A percentile compares a stretch with the other conserved stretches of the same genome.
phyloP scores from a whole-genome alignment of 495 filamentous ascomycete species.

The Xylaria longipes region DNA sequence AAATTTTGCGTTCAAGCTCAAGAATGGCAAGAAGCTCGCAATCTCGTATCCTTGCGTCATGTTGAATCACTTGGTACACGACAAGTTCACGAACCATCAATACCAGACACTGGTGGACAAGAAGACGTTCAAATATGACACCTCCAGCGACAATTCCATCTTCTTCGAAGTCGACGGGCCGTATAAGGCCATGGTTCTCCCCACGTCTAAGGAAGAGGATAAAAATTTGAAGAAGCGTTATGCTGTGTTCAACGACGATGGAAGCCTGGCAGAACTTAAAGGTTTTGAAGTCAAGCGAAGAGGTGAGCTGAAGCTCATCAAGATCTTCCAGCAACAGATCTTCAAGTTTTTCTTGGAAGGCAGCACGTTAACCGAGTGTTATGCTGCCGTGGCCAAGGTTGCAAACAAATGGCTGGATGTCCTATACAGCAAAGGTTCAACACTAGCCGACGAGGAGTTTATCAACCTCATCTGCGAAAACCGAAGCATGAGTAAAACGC shows the following conservation, averaged over 20 bases:
- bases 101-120: slow-evolving; percentile 89
- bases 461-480: slow-evolving; percentile 99
- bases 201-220: slow-evolving; percentile 97
- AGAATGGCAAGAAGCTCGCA: slow-evolving; percentile 91
- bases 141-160: slow-evolving; percentile 96
- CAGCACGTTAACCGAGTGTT: slow-evolving; percentile 82
- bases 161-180: slow-evolving; percentile 99
- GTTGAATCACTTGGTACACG: slow-evolving; percentile 98
- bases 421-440: slow-evolving; percentile 81
- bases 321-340: slow-evolving; percentile 98
- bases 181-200: slow-evolving; percentile 96
- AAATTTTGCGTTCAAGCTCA: slow-evolving; percentile 92
- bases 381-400: slow-evolving; percentile 90
- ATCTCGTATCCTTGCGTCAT: slow-evolving; percentile 99
- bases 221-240: slow-evolving; percentile 99
- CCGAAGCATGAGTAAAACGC: slow-evolving; percentile 93
- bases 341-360: slow-evolving; percentile 99
- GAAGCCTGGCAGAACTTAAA: slow-evolving; percentile 94
- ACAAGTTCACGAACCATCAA: slow-evolving; percentile 93
- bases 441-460: slow-evolving; percentile 92
- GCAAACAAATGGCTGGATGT: slow-evolving; percentile 97
- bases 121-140: slow-evolving; percentile 85
- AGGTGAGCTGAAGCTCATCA: slow-evolving; percentile 99
- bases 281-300: slow-evolving; percentile 97
- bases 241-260: slow-evolving; percentile 98